Base-by-base conservation (phyloP, 2,329 filamentous ascomycete genomes). In the Pseudodiploospora longispora region DNA sequence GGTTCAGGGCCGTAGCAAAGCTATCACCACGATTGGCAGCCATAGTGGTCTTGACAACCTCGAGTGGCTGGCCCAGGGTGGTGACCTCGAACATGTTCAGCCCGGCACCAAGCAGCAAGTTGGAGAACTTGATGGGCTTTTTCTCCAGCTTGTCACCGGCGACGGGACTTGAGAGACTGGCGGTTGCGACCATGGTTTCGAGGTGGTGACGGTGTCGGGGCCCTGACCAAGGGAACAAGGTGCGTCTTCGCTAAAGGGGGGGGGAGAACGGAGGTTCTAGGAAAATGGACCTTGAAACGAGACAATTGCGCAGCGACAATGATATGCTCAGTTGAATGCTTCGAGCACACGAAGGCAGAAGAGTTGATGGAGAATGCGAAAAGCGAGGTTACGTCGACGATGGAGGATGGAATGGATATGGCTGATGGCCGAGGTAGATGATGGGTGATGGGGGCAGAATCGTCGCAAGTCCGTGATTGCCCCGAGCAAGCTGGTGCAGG, bases 111-210 rank as follows among this genome's bases (percentile, higher is more conserved):
- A 96, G 81, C 62, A 98, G 76, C 79, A 98, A 70, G 75, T 98
- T 98, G 76, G 89, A 95, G 79, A 97, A 97, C 82, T 96, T 97
- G 80, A 98, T 80, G 55, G 93, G 93, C 82, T 97, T 97, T 86
- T 97, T 97, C 84, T 96, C 90, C 66, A 94, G 74, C 68, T 67
- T 71, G 52, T 67, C 63, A 53, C 68, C 68, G 58, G 65, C 60
- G 52, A 67, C 56, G 63, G 66, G 72, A 67, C 65, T 71, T 69
- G 67, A 69, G 57, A 75, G 69, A 59, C 76, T 65, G 59, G 70
- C 65, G 60, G 72, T 70, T 62, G 76, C 70, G 68, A 80, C 80
- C 80, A 85, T 83, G 69, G 67, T 74, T 71, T 68, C 65, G 63
- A 62, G 62, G 68, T 73, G 55, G 71, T 70, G 70, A 59, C 68